Conservation (phyloP, 495 filamentous ascomycete genomes). For the Platismatia glauca region DNA sequence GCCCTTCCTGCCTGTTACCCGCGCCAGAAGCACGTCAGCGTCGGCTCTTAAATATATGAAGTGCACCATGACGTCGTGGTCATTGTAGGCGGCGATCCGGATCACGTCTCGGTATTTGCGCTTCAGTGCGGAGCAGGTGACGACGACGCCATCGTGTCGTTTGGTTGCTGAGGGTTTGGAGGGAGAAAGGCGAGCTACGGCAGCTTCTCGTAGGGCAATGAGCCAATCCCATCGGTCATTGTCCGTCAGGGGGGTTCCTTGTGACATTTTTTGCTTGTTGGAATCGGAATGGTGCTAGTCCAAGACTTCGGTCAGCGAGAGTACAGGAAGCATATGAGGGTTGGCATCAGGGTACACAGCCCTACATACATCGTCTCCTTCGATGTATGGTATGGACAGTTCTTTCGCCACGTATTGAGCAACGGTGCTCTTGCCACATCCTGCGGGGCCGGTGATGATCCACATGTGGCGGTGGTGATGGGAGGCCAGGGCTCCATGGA, state of each 20-base stretch:
- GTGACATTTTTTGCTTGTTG: slow-evolving; percentile 91
- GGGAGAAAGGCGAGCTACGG: slow-evolving; percentile 51
- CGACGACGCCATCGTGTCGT: slow-evolving; percentile 67
- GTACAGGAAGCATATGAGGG: neutral
- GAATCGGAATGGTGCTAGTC: slow-evolving; percentile 69
- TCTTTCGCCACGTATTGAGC: slow-evolving; percentile 65
- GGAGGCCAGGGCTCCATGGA: slow-evolving; percentile 25
- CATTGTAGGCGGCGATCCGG: slow-evolving; percentile 72
- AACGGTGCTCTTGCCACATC: slow-evolving; percentile 92
- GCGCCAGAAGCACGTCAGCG: slow-evolving; percentile 61
- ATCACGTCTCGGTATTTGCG: slow-evolving; percentile 97
- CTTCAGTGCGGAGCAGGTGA: slow-evolving; percentile 95
- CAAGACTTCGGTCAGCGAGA: slow-evolving; percentile 2
- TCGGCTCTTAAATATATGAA: slow-evolving; percentile 84
- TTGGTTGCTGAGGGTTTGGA: slow-evolving; percentile 37
- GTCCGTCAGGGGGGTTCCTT: slow-evolving; percentile 82
- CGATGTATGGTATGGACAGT: slow-evolving; percentile 73
- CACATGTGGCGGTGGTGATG: slow-evolving; percentile 70
- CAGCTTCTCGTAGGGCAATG: slow-evolving; percentile 73
- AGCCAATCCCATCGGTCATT: slow-evolving; percentile 99
- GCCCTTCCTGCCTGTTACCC: slow-evolving; percentile 62
- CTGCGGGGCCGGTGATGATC: slow-evolving; percentile 95
- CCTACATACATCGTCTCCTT: slow-evolving; percentile 84
- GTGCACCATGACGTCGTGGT: slow-evolving; percentile 70
- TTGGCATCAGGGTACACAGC: neutral